Percentiles rank a stretch among this genome's conserved stretches.
Evolutionary conservation across 83 land plant species (phyloP).

Genomic region (Picea engelmannii): DNA sequence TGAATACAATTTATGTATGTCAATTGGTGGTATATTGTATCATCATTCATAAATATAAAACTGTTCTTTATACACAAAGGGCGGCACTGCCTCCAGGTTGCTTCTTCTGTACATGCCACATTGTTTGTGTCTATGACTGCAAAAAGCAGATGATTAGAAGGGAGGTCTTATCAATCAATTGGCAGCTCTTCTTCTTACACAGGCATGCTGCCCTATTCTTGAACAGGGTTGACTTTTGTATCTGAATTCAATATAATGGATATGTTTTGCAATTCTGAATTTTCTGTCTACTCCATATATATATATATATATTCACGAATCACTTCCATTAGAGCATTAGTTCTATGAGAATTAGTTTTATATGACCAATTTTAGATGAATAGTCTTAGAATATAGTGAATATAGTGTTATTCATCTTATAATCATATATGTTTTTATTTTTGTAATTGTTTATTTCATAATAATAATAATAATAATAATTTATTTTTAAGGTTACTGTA

Average conservation of each 20-base stretch:
- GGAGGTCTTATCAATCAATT: too few relatives aligned
- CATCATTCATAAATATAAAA: constrained; percentile 12
- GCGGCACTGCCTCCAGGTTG: not conserved
- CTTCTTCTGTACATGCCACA: constrained; percentile 1
- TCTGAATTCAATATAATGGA: too few relatives aligned
- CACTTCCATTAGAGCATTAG: not conserved
- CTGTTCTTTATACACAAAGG: constrained; percentile 7
- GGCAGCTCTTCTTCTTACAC: not conserved
- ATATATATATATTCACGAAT: too few relatives aligned
- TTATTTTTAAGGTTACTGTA: too few relatives aligned
- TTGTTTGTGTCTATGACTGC: not conserved
- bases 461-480: too few relatives aligned
- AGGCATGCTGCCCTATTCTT: not conserved
- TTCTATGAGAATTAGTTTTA: not conserved
- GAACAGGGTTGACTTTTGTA: too few relatives aligned
- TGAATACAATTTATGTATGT: not conserved
- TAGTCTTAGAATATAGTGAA: not conserved
- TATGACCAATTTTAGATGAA: not conserved
- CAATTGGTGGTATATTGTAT: not conserved
- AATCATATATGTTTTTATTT: not conserved
- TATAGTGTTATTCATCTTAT: not conserved
- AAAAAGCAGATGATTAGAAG: not conserved
- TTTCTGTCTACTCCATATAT: not conserved
- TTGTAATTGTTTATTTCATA: too few relatives aligned
- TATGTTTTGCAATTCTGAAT: not conserved